A percentile compares a stretch with the other conserved stretches of the same genome.
These are phyloP conservation scores for Calonectria pteridis DNA, from an alignment of 2,329 filamentous ascomycete species.

Conservation along the genomic window DNA sequence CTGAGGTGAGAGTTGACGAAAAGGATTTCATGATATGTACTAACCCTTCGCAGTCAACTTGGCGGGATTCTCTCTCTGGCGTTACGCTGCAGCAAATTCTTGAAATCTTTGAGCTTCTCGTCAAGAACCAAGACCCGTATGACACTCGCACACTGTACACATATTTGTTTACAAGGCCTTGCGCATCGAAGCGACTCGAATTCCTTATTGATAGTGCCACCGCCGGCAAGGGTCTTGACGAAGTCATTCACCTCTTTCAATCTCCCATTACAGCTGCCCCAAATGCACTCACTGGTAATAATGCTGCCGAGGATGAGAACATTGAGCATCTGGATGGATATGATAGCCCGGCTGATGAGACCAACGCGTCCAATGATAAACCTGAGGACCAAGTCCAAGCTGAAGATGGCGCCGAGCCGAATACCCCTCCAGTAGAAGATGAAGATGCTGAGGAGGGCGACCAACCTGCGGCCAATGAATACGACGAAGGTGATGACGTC, in stretches of 20 bases:
- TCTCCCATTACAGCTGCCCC: conserved; percentile 38
- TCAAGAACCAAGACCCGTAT: conserved; percentile 59
- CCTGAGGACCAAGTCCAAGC: conserved; percentile 32
- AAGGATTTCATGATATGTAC: conserved; percentile 12
- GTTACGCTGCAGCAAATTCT: conserved; percentile 57
- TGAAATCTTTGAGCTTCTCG: conserved; percentile 57
- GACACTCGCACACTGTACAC: conserved; percentile 55
- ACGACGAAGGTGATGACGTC: conserved; percentile 26
- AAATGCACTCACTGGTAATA: conserved; percentile 29
- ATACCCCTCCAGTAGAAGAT: neutral
- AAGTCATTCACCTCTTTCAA: conserved; percentile 55
- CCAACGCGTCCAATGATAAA: conserved; percentile 17
- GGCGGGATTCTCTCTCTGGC: conserved; percentile 49
- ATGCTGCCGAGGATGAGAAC: conserved; percentile 30
- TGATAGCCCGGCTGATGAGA: conserved; percentile 42
- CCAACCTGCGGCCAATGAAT: conserved; percentile 19
- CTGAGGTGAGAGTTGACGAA: conserved; percentile 55
- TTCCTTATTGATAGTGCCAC: conserved; percentile 57
- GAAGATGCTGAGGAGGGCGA: neutral
- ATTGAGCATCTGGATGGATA: conserved; percentile 42
- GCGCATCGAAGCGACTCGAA: conserved; percentile 54
- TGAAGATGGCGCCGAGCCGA: neutral
- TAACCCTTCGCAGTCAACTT: conserved; percentile 52
- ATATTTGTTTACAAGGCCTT: conserved; percentile 56
- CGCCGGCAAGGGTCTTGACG: conserved; percentile 55